Conservation (phyloP, 768 basidiomycete genomes). For the Pulveroboletus frians region DNA sequence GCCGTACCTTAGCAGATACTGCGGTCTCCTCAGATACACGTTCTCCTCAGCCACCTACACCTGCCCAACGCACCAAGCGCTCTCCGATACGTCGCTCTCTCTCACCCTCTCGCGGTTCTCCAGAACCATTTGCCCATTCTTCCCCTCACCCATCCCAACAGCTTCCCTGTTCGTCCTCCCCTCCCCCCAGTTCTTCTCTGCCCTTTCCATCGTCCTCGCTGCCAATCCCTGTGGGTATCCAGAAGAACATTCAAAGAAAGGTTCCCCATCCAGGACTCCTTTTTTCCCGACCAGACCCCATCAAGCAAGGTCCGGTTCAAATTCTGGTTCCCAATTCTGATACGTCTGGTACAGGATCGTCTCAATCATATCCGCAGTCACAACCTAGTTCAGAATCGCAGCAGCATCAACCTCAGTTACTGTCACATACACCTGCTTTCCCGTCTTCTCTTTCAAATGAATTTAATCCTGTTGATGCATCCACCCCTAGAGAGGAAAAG, state of each 20-base stretch:
- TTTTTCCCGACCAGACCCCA: conserved; percentile 29
- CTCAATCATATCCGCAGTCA: conserved; percentile 28
- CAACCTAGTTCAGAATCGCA: conserved; percentile 27
- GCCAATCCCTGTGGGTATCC: conserved; percentile 8
- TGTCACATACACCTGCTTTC: conserved; percentile 9
- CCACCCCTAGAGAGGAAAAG: conserved; percentile 14
- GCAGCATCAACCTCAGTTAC: conserved; percentile 20
- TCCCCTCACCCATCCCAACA: conserved; percentile 1
- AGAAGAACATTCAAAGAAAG: conserved; percentile 36
- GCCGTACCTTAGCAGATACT: conserved; percentile 2
- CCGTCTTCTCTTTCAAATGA: conserved; percentile 19
- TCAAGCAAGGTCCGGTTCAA: conserved; percentile 33
- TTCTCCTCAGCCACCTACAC: conserved; percentile 26
- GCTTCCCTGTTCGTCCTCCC: conserved; percentile 10
- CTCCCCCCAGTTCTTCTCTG: conserved; percentile 10
- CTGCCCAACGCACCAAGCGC: conserved; percentile 22
- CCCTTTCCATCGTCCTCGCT: conserved; percentile 7
- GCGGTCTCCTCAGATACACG: conserved; percentile 2
- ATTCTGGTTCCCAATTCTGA: conserved; percentile 58
- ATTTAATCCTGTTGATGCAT: conserved; percentile 17
- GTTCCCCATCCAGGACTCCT: conserved; percentile 40
- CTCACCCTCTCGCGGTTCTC: conserved; percentile 8
- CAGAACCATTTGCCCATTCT: neutral
- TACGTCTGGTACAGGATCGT: conserved; percentile 38
- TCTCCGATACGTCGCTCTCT: conserved; percentile 5